These are phyloP conservation scores for Eleusine indica DNA, from an alignment of 176 grass and related monocot species.

Conservation along the genomic window DNA sequence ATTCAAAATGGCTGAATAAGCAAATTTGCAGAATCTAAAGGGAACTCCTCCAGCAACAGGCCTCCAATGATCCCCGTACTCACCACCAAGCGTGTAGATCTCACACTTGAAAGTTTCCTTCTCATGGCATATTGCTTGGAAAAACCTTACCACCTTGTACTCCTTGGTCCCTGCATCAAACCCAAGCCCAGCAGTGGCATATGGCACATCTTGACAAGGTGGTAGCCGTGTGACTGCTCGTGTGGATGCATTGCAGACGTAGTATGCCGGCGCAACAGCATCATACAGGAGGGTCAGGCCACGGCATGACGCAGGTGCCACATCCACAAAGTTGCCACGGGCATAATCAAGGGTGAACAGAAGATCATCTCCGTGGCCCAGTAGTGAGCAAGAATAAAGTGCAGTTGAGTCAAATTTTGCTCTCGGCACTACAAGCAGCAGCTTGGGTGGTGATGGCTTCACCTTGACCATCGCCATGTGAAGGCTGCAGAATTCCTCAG, in stretches of 20 bases:
- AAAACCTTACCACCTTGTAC: slow-evolving; percentile 36
- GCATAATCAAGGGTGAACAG: slow-evolving; percentile 21
- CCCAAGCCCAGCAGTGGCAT: background rate
- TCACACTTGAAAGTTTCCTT: background rate
- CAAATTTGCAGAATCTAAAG: slow-evolving; percentile 17
- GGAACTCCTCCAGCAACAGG: background rate
- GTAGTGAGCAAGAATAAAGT: background rate
- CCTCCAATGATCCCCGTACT: slow-evolving; percentile 17
- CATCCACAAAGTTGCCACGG: background rate
- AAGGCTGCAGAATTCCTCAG: slow-evolving; percentile 18
- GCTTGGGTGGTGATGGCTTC: background rate
- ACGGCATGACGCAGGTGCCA: background rate
- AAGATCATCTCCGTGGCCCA: background rate
- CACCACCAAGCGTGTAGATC: background rate
- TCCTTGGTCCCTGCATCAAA: background rate
- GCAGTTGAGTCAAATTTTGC: background rate
- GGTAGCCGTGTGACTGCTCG: slow-evolving; percentile 21
- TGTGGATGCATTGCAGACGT: slow-evolving; percentile 30
- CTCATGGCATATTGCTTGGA: background rate
- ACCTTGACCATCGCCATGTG: background rate
- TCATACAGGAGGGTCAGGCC: slow-evolving; percentile 39
- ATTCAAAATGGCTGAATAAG: background rate
- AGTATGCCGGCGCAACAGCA: background rate
- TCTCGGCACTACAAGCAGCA: background rate
- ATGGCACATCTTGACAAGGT: background rate